Evolutionary conservation across 176 grass and related monocot species (phyloP), one percentile per base, ranked within the genome.

Genomic region (Eremochloa ophiuroides): DNA sequence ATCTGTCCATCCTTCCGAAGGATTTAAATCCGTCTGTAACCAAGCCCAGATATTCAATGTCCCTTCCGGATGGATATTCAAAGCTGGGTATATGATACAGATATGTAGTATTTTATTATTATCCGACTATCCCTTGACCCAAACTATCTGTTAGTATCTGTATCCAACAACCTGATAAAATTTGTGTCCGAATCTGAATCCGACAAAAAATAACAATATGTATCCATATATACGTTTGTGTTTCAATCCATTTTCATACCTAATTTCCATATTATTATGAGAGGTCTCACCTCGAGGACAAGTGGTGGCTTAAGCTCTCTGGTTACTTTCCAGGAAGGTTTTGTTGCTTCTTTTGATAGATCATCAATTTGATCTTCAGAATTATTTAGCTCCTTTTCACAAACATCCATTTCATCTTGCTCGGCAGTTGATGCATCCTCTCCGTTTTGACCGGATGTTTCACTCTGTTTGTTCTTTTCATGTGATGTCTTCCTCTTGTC

Each of bases 261-360:
- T 58, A 58, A 25, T 11, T 58, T 59, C 3, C 10, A 59, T 58
- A 58, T 23, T 25, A 62, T 43, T 25, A 86, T 65, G 41, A 66
- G 47, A 76, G 64, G 33, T 16, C 47, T 94, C 82, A 95, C 96
- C 96, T 98, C 96, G 27, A 99, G 91, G 62, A 99, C 91, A 73
- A 77, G 56, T 75, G 96, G 93, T 62, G 86, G 83, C 82, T 95
- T 89, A 42, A 95, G 82, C 81, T 93, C 91, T 75, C 20, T 77
- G 33, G 44, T 75, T 56, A 84, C 81, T 91, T 93, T 99, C 82
- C 82, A 84, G 64, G 81, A 81, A 73, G 84, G 71, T 71, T 82
- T 93, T 28, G 9, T 65, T 68, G 37, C 81, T 86, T 85, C 77
- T 79, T 82, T 88, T 72, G 80, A 53, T 3, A 44, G 18, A 76